These are phyloP conservation scores for Cornus suecica DNA, from an alignment of 148 eudicot genomes.

Conservation along the genomic window DNA sequence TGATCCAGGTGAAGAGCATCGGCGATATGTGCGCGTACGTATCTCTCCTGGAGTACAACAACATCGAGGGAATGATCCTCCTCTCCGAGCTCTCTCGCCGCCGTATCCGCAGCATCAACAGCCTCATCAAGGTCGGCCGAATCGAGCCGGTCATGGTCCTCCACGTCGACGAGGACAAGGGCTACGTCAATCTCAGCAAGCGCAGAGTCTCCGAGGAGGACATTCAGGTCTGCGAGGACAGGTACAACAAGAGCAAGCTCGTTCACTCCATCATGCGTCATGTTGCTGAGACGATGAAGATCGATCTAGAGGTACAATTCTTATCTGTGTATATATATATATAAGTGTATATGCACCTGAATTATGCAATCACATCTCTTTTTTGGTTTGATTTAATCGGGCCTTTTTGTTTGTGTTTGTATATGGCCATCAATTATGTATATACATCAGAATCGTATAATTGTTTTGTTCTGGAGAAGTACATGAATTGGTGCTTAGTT, in stretches of 20 bases:
- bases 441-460: no score
- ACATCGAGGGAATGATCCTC: conserved; percentile 97
- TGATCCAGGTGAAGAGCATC: conserved; percentile 93
- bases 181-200: conserved; percentile 91
- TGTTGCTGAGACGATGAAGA: conserved; percentile 72
- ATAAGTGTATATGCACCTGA: no score
- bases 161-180: conserved; percentile 79
- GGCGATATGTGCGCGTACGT: conserved; percentile 96
- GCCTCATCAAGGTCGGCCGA: conserved; percentile 86
- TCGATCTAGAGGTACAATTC: conserved; percentile 68
- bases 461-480: no score
- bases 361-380: no score
- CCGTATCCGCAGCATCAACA: conserved; percentile 83
- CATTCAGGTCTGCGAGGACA: conserved; percentile 79
- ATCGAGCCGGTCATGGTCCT: conserved; percentile 96
- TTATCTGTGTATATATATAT: no score
- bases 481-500: no score
- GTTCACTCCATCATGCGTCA: conserved; percentile 98
- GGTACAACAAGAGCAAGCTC: conserved; percentile 93
- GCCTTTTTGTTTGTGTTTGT: no score
- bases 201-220: conserved; percentile 91
- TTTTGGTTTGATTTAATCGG: no score
- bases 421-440: no score
- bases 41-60: conserved; percentile 81
- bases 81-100: conserved; percentile 93